Conservation (phyloP, 441 rosid species). For the Aleurites moluccanus region DNA sequence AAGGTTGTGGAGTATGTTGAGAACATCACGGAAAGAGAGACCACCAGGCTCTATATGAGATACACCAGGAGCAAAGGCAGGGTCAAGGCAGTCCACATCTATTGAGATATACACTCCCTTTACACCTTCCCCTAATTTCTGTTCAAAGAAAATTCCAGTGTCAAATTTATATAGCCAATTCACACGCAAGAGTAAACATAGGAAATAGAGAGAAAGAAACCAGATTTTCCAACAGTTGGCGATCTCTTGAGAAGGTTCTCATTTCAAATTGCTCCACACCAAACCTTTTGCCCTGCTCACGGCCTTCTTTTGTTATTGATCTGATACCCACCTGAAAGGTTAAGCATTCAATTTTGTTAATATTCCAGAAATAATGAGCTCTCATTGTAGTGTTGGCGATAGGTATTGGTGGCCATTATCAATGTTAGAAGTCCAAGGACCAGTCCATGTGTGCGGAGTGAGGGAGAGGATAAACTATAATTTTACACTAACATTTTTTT, state of each 20-base stretch:
- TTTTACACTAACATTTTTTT: too few relatives aligned
- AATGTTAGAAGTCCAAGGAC: not conserved
- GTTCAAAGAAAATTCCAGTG: constrained; percentile 14
- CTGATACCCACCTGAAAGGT: constrained; percentile 79
- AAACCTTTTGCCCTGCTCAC: constrained; percentile 86
- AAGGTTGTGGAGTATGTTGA: constrained; percentile 87
- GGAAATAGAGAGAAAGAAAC: constrained; percentile 39
- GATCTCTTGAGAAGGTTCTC: constrained; percentile 87
- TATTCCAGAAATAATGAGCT: constrained; percentile 14
- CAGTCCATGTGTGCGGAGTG: not conserved
- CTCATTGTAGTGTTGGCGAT: not conserved
- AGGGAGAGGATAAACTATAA: not conserved
- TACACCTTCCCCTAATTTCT: constrained; percentile 97
- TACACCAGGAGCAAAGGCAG: constrained; percentile 98
- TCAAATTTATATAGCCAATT: not conserved
- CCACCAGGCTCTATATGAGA: constrained; percentile 99
- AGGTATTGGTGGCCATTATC: not conserved
- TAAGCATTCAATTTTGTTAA: constrained; percentile 10
- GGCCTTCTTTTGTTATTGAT: constrained; percentile 84
- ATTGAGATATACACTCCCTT: constrained; percentile 90
- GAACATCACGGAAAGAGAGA: constrained; percentile 89
- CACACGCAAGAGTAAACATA: not conserved
- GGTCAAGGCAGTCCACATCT: constrained; percentile 96
- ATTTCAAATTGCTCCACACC: constrained; percentile 98
- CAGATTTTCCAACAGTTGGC: constrained; percentile 75